These are phyloP conservation scores for Cardiospermum halicacabum DNA, from an alignment of 345 rosid species.

Conservation along the genomic window DNA sequence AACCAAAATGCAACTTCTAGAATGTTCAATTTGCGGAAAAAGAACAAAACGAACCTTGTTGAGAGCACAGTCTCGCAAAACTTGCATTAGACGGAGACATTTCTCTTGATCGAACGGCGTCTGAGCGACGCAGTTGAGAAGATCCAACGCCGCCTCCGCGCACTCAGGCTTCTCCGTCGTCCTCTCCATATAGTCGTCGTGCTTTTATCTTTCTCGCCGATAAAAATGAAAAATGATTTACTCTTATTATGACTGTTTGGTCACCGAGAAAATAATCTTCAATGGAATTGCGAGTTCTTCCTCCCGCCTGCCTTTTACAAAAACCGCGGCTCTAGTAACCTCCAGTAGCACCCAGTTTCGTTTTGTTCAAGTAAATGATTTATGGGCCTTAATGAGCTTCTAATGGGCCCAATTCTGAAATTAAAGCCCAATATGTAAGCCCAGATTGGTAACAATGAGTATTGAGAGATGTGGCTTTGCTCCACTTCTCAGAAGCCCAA, in stretches of 20 bases:
- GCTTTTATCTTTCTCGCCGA: slow-evolving; percentile 8
- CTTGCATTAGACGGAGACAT: slow-evolving; percentile 50
- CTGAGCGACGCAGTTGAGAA: slow-evolving; percentile 78
- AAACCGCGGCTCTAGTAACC: slow-evolving; percentile 4
- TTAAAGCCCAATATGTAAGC: not conserved
- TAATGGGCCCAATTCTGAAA: not conserved
- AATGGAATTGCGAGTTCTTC: not conserved
- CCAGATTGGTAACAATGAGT: too few relatives aligned
- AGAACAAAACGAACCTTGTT: slow-evolving; percentile 42
- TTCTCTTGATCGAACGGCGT: slow-evolving; percentile 61
- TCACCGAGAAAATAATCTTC: slow-evolving; percentile 1
- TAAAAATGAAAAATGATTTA: too few relatives aligned
- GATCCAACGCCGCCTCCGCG: slow-evolving; percentile 58
- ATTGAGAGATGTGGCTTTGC: not conserved
- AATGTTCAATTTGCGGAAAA: not conserved
- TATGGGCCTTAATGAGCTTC: not conserved
- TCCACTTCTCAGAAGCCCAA: too few relatives aligned
- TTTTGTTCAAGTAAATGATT: not conserved
- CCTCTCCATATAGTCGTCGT: slow-evolving; percentile 38
- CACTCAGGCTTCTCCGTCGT: slow-evolving; percentile 42
- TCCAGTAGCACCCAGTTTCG: not conserved
- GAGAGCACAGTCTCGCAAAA: slow-evolving; percentile 62
- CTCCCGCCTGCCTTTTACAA: not conserved
- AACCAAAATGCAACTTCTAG: not conserved
- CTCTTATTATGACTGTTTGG: not conserved